These are phyloP conservation scores for Raffaelea ambrosiae DNA, from an alignment of 2,329 filamentous ascomycete species.

Conservation along the genomic window DNA sequence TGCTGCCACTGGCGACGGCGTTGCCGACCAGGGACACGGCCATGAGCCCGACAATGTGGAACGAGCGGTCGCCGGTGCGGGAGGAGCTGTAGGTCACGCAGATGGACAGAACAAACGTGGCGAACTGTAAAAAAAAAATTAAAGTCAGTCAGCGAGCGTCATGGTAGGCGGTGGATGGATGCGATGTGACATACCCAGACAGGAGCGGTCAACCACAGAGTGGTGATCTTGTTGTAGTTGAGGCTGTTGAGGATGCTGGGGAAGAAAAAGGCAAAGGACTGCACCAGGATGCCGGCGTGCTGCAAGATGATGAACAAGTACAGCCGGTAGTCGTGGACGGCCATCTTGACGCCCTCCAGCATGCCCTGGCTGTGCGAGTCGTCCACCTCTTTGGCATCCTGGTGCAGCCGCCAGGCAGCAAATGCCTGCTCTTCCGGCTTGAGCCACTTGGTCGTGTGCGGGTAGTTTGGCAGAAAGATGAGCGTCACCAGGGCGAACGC, in stretches of 20 bases:
- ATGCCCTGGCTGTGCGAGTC: conserved; percentile 10
- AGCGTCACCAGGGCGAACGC: conserved; percentile 7
- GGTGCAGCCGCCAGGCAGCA: conserved; percentile 10
- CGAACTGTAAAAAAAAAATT: conserved; percentile 27
- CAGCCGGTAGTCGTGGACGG: conserved; percentile 26
- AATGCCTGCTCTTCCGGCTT: conserved; percentile 13
- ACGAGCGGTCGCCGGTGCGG: conserved; percentile 43
- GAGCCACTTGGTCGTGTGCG: conserved; percentile 11
- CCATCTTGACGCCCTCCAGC: conserved; percentile 17
- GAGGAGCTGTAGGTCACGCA: conserved; percentile 47
- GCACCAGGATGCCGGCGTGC: conserved; percentile 40
- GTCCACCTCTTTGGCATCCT: conserved; percentile 16
- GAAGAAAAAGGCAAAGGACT: conserved; percentile 59
- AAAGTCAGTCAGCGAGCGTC: no score
- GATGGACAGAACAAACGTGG: conserved; percentile 43
- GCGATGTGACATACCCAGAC: conserved; percentile 35
- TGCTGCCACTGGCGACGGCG: conserved; percentile 43
- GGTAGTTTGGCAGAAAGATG: conserved; percentile 12
- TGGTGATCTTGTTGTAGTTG: conserved; percentile 44
- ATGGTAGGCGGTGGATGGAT: background rate
- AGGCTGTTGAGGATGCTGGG: conserved; percentile 55
- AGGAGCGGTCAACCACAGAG: conserved; percentile 48
- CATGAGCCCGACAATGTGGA: conserved; percentile 47
- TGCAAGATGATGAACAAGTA: conserved; percentile 47
- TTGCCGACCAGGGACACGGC: conserved; percentile 43